Base-by-base conservation (phyloP, 495 filamentous ascomycete species). In the Xylaria palmicola region DNA sequence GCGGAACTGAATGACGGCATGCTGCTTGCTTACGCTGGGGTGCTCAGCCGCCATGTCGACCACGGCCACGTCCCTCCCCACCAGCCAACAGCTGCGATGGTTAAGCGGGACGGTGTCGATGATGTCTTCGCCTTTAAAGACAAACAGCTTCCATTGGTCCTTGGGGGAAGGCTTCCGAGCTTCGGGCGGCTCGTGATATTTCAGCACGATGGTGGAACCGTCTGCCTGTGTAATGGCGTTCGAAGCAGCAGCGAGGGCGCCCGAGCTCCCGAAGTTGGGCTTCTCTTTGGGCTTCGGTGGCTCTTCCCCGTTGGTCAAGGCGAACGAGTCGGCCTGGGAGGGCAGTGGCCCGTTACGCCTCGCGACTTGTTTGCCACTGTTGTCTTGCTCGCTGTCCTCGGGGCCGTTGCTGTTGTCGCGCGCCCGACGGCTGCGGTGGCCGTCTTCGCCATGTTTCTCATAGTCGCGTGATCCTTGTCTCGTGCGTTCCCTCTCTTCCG, bases 131-230 rank as follows among this genome's bases (percentile, higher is more conserved):
- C 87, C 89, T 69, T 97, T 97, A 83, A 99, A 99, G 17, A 96
- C 84, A 69, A 96, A 99, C 32, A 99, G 75, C 40, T 90, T 89
- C 92, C 92, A 98, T 34, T 84, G 77, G 64, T 91, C 85, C 47
- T 87, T 87, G 0, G 87, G 66, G 0, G 93, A 84, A 0, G 94
- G 90, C 58, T 96, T 95, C 56, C 94, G 90, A 20, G 92, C 89
- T 76, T 98, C 94, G 19, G 91, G 79, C 4, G 94, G 94, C 74
- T 99, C 94, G 73, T 96, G 87, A 77, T 99, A 98, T 78, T 98
- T 98, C 20, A 99, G 79, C 2, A 91, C 87, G 45, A 95, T 84
- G 2, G 80, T 75, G 30, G 79, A 83, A 24, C 85, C 86, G 67
- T 86, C 81, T n/a, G 86, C 86, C 61, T 84, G 79, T 51, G 83